Evolutionary conservation across 2,329 filamentous ascomycete species (phyloP).

Genomic region (Alternaria novae-zelandiae): DNA sequence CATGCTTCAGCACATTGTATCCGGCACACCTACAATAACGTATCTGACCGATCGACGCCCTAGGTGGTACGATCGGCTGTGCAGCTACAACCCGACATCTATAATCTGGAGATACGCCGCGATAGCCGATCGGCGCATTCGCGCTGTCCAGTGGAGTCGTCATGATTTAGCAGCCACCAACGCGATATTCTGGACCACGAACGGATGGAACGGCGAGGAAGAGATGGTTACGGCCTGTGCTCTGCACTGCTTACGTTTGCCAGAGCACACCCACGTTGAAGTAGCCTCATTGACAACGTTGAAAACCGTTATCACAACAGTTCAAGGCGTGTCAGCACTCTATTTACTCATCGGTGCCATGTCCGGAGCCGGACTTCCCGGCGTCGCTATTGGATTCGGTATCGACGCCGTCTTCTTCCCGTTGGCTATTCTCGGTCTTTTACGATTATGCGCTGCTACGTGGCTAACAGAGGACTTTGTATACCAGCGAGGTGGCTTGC

Average conservation of each 20-base stretch:
- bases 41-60: constrained; percentile 25
- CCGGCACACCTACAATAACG: constrained; percentile 29
- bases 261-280: constrained; percentile 6
- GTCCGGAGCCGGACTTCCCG: background rate
- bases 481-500: constrained; percentile 1
- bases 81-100: constrained; percentile 46
- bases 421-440: constrained; percentile 16
- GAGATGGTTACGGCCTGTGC: constrained; percentile 9
- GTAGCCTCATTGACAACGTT: constrained; percentile 14
- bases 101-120: constrained; percentile 49
- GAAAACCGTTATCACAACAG: constrained; percentile 19
- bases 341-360: constrained; percentile 8
- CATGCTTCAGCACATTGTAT: constrained; percentile 26
- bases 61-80: constrained; percentile 39
- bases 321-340: constrained; percentile 21
- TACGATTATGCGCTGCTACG: constrained; percentile 15
- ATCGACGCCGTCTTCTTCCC: constrained; percentile 16
- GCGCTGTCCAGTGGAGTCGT: constrained; percentile 35
- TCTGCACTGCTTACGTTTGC: constrained; percentile 1
- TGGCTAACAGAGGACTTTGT: constrained; percentile 24
- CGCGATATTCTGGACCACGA: constrained; percentile 44
- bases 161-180: constrained; percentile 42
- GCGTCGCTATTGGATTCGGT: background rate
- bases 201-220: constrained; percentile 46
- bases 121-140: constrained; percentile 43